Evolutionary conservation across 495 filamentous ascomycete species (phyloP).

Genomic region (Poronia punctata): DNA sequence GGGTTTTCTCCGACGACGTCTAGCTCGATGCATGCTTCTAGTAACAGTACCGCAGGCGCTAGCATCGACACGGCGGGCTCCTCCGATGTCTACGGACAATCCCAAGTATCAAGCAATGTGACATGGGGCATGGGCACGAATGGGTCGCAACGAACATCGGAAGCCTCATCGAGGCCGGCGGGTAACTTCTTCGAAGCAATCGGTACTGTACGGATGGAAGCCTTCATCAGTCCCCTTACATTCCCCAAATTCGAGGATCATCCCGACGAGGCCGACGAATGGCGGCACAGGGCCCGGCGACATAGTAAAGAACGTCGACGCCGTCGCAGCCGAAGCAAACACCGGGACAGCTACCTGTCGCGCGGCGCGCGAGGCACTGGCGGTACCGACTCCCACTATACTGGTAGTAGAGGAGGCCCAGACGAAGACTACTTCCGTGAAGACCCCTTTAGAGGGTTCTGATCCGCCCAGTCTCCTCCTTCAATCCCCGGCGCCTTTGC

Average conservation of each 20-base stretch:
- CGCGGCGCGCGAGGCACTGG: constrained; percentile 36
- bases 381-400: constrained; percentile 32
- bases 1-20: constrained; percentile 65
- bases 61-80: constrained; percentile 50
- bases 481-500: too few species aligned
- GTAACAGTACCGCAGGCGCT: constrained; percentile 45
- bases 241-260: constrained; percentile 37
- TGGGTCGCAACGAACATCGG: constrained; percentile 49
- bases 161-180: constrained; percentile 49
- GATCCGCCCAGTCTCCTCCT: too few species aligned
- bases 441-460: constrained; percentile 45
- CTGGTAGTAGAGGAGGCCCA: constrained; percentile 20
- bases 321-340: constrained; percentile 42
- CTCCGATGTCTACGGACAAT: constrained; percentile 49
- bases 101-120: constrained; percentile 30
- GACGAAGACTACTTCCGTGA: constrained; percentile 42
- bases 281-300: constrained; percentile 30
- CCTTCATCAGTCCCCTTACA: constrained; percentile 65
- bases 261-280: constrained; percentile 42
- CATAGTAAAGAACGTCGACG: constrained; percentile 45
- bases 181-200: constrained; percentile 67
- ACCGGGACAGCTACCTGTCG: constrained; percentile 42
- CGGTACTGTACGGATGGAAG: constrained; percentile 94
- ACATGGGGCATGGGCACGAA: constrained; percentile 34
- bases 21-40: constrained; percentile 39